These are phyloP conservation scores for Chaetomiaceae sp. DNA, from an alignment of 2,329 filamentous ascomycete genomes.

Conservation along the genomic window DNA sequence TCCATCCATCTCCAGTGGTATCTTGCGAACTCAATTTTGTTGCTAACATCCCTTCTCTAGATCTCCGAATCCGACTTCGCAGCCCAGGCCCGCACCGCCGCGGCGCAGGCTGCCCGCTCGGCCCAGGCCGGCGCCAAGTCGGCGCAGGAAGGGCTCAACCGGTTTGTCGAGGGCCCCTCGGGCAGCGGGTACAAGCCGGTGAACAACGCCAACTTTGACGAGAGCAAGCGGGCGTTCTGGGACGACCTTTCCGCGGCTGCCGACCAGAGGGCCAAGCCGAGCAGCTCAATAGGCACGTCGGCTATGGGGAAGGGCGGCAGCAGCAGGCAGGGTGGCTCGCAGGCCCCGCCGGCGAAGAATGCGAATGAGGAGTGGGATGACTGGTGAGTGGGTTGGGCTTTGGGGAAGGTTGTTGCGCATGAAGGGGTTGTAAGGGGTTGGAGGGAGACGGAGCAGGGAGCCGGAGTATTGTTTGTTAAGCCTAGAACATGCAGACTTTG, in stretches of 20 bases:
- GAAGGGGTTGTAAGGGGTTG: neutral
- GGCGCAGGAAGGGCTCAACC: slow-evolving; percentile 71
- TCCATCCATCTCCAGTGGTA: too few relatives aligned
- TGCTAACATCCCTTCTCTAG: slow-evolving; percentile 38
- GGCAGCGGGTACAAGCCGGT: slow-evolving; percentile 33
- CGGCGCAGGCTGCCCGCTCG: slow-evolving; percentile 61
- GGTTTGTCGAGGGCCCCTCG: slow-evolving; percentile 76
- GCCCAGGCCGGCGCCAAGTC: slow-evolving; percentile 54
- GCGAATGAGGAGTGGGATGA: slow-evolving; percentile 61
- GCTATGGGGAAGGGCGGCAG: slow-evolving; percentile 53
- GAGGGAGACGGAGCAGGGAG: too few relatives aligned
- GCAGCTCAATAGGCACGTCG: slow-evolving; percentile 53
- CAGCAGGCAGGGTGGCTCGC: slow-evolving; percentile 16
- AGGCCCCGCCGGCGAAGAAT: slow-evolving; percentile 32
- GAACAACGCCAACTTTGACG: slow-evolving; percentile 40
- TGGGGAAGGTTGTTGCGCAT: neutral
- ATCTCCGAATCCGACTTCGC: slow-evolving; percentile 76
- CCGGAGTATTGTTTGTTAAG: neutral
- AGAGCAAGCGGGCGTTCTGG: slow-evolving; percentile 82
- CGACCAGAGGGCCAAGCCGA: slow-evolving; percentile 43
- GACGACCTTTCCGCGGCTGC: slow-evolving; percentile 76
- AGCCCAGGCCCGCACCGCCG: slow-evolving; percentile 57
- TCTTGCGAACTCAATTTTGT: too few relatives aligned
- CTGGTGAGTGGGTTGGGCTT: slow-evolving; percentile 39
- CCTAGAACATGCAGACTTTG: neutral